Base-by-base conservation (phyloP, 2,329 filamentous ascomycete genomes). In the Aphanoascus verrucosus region DNA sequence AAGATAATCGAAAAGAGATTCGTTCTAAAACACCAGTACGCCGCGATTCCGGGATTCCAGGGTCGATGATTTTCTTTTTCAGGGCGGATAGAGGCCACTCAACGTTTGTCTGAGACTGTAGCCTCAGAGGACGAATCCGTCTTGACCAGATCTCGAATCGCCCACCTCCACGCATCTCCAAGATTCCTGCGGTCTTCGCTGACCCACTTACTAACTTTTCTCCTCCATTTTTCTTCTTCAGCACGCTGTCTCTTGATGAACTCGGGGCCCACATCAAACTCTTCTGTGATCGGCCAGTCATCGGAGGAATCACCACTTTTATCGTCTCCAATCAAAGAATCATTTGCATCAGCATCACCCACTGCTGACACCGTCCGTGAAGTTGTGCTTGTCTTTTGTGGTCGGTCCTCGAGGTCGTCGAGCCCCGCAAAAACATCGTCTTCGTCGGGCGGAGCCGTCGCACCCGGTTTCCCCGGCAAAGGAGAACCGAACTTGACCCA, bases 261-360 rank as follows among this genome's bases (percentile, higher is more conserved):
- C 67, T 94, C 88, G 2, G 91, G 93, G 0, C 93, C 93, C 53
- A 98, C 88, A 65, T 98, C 93, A 63, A 98, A 98, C 67, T 98
- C 93, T 69, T 98, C 93, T 50, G 88, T 88, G 11, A 96, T 86
- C 48, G 88, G 81, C 78, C 87, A 91, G 64, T 90, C 85, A 62
- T 89, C 85, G 55, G 69, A 72, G 6, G 69, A 71, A 52, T 74
- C 72, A 49, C 67, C 69, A 56, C 69, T 73, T 49, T 63, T 65
- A 50, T 72, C 71, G 32, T 71, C 69, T 15, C 64, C 63, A 40
- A 65, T 63, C n/a, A 57, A 59, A 34, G 56, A 58, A 52, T 63
- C 61, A 44, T 60, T 61, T 15, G 60, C 63, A n/a, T 66, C 62
- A 43, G 59, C 56, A 43, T 61, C 60, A 12, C 20, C 42, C 12